Evolutionary conservation across 306 rosid species (phyloP).

Genomic region (Phaseolus lunatus): DNA sequence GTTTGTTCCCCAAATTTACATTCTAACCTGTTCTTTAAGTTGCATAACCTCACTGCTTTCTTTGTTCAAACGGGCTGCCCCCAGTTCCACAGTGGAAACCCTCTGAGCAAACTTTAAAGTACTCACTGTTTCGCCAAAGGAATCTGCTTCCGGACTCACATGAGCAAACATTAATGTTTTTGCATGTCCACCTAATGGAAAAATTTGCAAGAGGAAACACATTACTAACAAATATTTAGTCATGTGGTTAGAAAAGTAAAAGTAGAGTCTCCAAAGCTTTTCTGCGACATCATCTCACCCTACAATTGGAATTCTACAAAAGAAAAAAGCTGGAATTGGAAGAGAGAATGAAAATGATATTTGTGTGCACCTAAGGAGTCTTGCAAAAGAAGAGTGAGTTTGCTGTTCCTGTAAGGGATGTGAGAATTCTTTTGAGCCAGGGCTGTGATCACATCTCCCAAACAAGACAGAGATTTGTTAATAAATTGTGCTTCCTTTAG

Average conservation of each 20-base stretch:
- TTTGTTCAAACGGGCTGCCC: constrained; percentile 78
- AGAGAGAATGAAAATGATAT: constrained; percentile 12
- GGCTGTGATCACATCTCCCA: constrained; percentile 96
- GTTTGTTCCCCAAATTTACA: constrained; percentile 1
- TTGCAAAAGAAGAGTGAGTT: constrained; percentile 95
- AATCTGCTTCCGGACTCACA: constrained; percentile 90
- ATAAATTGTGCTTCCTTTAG: constrained; percentile 91
- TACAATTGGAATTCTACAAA: background rate
- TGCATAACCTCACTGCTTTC: constrained; percentile 82
- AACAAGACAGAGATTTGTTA: constrained; percentile 93
- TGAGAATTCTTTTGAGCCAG: constrained; percentile 97
- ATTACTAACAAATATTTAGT: background rate
- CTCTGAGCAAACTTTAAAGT: constrained; percentile 93
- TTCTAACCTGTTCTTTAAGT: constrained; percentile 80
- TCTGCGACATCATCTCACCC: background rate
- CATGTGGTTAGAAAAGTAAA: background rate
- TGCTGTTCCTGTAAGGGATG: constrained; percentile 95
- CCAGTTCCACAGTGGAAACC: constrained; percentile 90
- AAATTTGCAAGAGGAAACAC: constrained; percentile 41
- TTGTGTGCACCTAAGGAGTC: constrained; percentile 71
- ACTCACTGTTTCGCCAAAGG: constrained; percentile 82
- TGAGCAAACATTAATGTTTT: constrained; percentile 98
- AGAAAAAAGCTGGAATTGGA: background rate
- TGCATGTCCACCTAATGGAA: constrained; percentile 83
- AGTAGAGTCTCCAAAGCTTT: constrained; percentile 19